Conservation (phyloP, 257 asterid genomes). For the Cynanchum wilfordii region DNA sequence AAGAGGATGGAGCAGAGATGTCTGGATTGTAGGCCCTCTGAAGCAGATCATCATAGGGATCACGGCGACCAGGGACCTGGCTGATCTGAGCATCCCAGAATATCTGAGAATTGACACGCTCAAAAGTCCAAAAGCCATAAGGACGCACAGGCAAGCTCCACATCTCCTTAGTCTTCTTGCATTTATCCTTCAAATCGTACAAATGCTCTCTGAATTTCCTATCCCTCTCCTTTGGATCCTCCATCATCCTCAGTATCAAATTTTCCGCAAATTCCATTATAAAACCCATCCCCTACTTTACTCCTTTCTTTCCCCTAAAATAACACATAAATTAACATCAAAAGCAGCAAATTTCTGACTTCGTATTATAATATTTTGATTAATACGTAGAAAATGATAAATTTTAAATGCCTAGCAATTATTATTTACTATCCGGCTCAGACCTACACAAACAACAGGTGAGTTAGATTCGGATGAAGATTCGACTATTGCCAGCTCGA, state of each 20-base stretch:
- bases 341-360: background rate
- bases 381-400: background rate
- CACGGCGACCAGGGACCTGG: slow-evolving; percentile 80
- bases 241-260: slow-evolving; percentile 66
- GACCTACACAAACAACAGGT: too few relatives aligned
- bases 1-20: slow-evolving; percentile 21
- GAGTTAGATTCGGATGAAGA: background rate
- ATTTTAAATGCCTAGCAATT: background rate
- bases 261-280: slow-evolving; percentile 91
- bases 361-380: background rate
- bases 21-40: slow-evolving; percentile 27
- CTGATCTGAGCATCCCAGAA: slow-evolving; percentile 70
- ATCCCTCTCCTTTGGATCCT: slow-evolving; percentile 79
- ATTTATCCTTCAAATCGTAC: slow-evolving; percentile 46
- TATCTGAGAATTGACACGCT: slow-evolving; percentile 71
- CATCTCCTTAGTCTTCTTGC: slow-evolving; percentile 56
- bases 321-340: background rate
- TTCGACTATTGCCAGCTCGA: background rate
- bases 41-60: slow-evolving; percentile 71
- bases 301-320: background rate
- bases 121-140: slow-evolving; percentile 87
- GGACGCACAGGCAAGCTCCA: slow-evolving; percentile 72
- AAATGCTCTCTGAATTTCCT: slow-evolving; percentile 54
- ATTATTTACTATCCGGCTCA: background rate
- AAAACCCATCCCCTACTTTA: slow-evolving; percentile 43